Evolutionary conservation across 805 yeast genomes (phyloP), one percentile per base, ranked within the genome.

Genomic region (Barnettozyma vustinii): DNA sequence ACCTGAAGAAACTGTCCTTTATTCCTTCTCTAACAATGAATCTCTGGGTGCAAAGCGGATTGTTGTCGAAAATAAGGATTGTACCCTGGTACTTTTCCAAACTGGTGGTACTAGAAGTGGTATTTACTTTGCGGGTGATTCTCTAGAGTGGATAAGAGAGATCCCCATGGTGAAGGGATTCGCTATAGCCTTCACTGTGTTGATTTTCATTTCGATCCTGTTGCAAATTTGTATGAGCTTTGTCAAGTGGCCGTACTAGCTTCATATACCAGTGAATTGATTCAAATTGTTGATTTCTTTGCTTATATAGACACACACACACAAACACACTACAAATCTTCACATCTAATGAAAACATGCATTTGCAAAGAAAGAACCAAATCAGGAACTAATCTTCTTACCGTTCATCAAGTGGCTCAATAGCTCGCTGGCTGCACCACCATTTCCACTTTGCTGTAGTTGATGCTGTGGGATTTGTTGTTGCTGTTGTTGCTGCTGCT

Each of bases 361-460:
- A 30, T 30, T 30, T 13, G 33, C 12, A 30, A 13, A 30, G 16
- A 30, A 13, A 30, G 16, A 26, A 21, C n/a, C n/a, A 8, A 35
- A 18, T 45, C 42, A 59, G 19, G 72, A 69, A 44, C 67, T 60
- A 41, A 68, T 63, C 57, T 71, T 79, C 62, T 84, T 87, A 26
- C 95, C 95, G 57, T 84, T 83, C 82, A 90, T 83, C 62, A 90
- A 72, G 65, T 89, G 97, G 50, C 81, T 87, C 58, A 90, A 74
- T 60, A 90, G 74, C 62, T 89, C 96, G 37, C 89, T 82, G 51
- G 91, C 84, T 44, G 86, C 80, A 25, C 81, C 78, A 7, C 56
- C 56, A 41, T 44, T 56, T 30, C 46, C 55, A 19, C 48, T 48
- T 26, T 45, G 54, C 7, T 39, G 44, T 40, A 42, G 50, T 15